Base-by-base conservation (phyloP, 345 rosid genomes). In the Populus ilicifolia region DNA sequence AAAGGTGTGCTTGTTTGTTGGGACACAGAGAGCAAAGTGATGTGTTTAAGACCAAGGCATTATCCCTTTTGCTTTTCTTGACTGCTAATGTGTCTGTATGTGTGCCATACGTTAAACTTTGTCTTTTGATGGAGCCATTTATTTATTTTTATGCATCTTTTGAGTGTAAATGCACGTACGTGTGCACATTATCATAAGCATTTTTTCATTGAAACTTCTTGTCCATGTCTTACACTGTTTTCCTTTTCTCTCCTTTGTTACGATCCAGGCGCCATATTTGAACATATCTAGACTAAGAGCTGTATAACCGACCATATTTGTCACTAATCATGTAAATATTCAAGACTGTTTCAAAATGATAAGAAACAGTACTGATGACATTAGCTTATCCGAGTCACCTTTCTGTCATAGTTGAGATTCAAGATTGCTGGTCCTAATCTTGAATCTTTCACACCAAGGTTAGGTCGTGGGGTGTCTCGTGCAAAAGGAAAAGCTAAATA, bases 21-120 rank as follows among this genome's bases (percentile, higher is more conserved):
- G 87, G 86, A 74, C 87, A 87, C 75, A 76, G 20, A 71, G 66
- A 29, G 23, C 63, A 80, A 70, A 67, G 62, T 83, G 81, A 80
- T 77, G 86, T 74, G 75, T 84, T 85, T 50, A n/a, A 81, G 64
- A 76, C 79, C 75, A 70, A 70, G 73, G 71, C 52, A 80, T 68
- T 18, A 17, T 5, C 75, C 72, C 43, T 33, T 70, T 44, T 63
- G 72, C 59, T 61, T 76, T 64, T 17, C 63, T 35, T 75, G 86
- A 75, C 78, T 75, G 73, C 13, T 27, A 14, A 48, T 44, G 67
- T 71, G n/a, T 46, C n/a, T 70, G 66, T 78, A 5, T 8, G 56
- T 17, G 66, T 29, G 67, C 30, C 18, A 64, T 5, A 4, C 18
- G 8, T 64, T 64, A 9, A 44, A 16, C 73, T 38, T 59, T 65